phyloP scores from a whole-genome alignment of 108 stramenopile species.

The Skeletonema costatum region DNA sequence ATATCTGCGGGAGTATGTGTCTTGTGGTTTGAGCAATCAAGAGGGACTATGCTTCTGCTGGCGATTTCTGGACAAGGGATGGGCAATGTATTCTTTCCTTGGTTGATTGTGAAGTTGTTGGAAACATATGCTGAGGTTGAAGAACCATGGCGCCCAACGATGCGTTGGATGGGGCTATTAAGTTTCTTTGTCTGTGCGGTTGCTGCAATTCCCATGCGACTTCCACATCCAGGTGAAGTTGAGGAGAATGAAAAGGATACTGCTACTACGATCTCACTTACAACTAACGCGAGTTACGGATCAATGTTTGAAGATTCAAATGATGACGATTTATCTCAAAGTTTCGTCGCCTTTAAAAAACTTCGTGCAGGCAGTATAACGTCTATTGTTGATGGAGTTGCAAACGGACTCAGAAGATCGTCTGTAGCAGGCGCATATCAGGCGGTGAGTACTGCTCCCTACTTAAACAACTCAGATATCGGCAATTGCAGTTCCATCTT shows the following conservation, averaged over 20 bases:
- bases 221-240: conserved; percentile 8
- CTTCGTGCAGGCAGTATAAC: background rate
- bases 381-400: background rate
- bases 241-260: conserved; percentile 7
- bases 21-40: background rate
- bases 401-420: background rate
- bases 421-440: conserved; percentile 1
- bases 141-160: conserved; percentile 15
- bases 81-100: conserved; percentile 15
- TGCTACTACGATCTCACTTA: background rate
- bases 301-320: background rate
- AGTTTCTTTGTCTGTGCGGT: background rate
- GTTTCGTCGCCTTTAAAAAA: background rate
- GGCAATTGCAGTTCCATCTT: background rate
- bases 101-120: background rate
- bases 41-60: conserved; percentile 3
- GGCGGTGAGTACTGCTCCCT: background rate
- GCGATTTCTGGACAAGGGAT: conserved; percentile 3
- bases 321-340: background rate
- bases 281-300: background rate
- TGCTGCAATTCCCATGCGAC: conserved; percentile 4
- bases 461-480: background rate
- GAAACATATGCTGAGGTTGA: background rate
- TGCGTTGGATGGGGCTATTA: conserved; percentile 3
- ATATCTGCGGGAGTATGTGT: background rate